phyloP scores from a whole-genome alignment of 352 stramenopile genomes.

The Pythium graminicola region DNA sequence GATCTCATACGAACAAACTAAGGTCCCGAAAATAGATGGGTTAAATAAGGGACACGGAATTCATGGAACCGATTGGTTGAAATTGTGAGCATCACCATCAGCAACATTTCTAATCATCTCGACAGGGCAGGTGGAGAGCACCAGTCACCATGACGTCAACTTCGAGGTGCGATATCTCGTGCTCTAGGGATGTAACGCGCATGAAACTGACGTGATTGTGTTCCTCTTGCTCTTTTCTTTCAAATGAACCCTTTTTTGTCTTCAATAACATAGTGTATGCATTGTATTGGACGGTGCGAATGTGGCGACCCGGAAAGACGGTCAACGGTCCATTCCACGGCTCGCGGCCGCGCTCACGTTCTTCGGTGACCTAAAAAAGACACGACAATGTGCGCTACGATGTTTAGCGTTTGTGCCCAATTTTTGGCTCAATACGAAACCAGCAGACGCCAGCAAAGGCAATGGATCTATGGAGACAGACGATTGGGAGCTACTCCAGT shows the following conservation, averaged over 20 bases:
- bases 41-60: background rate
- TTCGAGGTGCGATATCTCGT: background rate
- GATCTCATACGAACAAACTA: background rate
- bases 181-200: background rate
- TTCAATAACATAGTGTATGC: constrained; percentile 15
- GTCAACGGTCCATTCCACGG: constrained; percentile 40
- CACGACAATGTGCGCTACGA: constrained; percentile 34
- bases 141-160: background rate
- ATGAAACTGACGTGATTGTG: background rate
- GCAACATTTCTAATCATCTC: background rate
- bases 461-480: constrained; percentile 42
- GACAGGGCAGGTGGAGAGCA: background rate
- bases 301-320: constrained; percentile 60
- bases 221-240: background rate
- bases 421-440: constrained; percentile 76
- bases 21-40: background rate
- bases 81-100: background rate
- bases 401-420: constrained; percentile 76
- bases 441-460: constrained; percentile 23
- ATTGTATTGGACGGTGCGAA: constrained; percentile 77
- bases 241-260: background rate
- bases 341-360: constrained; percentile 60
- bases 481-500: constrained; percentile 39
- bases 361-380: constrained; percentile 38
- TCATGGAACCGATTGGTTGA: background rate